Conservation (phyloP, 495 filamentous ascomycete species). For the Platismatia glauca region DNA sequence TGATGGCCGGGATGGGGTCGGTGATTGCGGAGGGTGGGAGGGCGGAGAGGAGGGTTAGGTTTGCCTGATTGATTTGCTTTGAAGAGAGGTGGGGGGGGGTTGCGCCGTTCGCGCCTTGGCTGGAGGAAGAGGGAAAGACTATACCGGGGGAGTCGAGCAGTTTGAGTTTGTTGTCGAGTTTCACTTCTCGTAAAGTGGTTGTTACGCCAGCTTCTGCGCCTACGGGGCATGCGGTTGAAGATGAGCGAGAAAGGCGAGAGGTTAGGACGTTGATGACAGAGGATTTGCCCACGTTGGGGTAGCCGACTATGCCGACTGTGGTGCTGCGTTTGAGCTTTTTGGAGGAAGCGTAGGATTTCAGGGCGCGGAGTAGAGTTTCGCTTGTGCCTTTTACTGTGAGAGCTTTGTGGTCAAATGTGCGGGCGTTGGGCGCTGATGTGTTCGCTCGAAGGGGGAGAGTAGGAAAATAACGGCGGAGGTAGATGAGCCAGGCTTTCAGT, state of each 20-base stretch:
- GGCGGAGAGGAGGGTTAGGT: constrained; percentile 81
- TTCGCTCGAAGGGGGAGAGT: constrained; percentile 87
- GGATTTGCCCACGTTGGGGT: constrained; percentile 96
- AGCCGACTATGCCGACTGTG: constrained; percentile 89
- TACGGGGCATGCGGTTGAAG: constrained; percentile 61
- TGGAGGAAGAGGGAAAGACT: constrained; percentile 61
- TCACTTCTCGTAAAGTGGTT: constrained; percentile 77
- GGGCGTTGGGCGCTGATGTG: constrained; percentile 72
- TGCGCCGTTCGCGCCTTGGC: constrained; percentile 29
- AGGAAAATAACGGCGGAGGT: constrained; percentile 85
- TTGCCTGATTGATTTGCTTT: constrained; percentile 68
- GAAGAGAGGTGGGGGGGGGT: constrained; percentile 36
- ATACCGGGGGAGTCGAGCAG: constrained; percentile 94
- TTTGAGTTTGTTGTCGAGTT: constrained; percentile 90
- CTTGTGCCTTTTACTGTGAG: constrained; percentile 82
- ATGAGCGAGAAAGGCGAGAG: constrained; percentile 51
- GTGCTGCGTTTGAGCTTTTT: constrained; percentile 81
- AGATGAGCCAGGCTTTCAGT: constrained; percentile 72
- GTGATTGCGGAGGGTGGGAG: constrained; percentile 88
- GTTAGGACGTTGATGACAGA: constrained; percentile 93
- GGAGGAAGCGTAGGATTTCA: constrained; percentile 81
- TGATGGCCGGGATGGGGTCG: constrained; percentile 80
- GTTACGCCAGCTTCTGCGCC: constrained; percentile 93
- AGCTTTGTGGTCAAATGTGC: constrained; percentile 85
- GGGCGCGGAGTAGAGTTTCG: constrained; percentile 74